Evolutionary conservation across 2,329 filamentous ascomycete species (phyloP), one percentile per base, ranked within the genome.

Genomic region (Gremmenia infestans): DNA sequence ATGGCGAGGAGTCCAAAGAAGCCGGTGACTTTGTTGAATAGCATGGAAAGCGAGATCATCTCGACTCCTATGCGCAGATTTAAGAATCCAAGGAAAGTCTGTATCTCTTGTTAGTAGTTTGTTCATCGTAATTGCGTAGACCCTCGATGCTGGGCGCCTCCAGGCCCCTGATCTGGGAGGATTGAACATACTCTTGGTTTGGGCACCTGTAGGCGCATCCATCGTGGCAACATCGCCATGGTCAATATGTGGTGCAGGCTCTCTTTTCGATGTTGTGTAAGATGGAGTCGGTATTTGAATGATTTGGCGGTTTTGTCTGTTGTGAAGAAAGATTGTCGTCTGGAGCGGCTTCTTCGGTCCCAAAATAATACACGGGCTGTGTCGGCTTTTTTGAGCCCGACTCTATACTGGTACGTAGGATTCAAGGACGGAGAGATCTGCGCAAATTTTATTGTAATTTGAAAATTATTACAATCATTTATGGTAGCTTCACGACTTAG

Each of bases 21-120:
- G 56, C 91, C 92, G 50, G 90, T 93, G 63, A 92, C 83, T 73
- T 96, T 96, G 80, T 97, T 97, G 75, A 97, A 86, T 54, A 95
- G 80, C 61, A 96, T 82, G 11, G 88, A 85, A 59, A 94, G 79
- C 4, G 88, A 86, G 67, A 96, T 91, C 67, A 97, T 81, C 65
- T 94, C 90, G 48, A 89, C 87, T 63, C 90, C 92, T 36, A 89
- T 93, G 66, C 90, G 88, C 53, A 97, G 84, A 69, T 88, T 89
- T 77, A 96, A 87, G 68, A 91, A 78, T 70, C 89, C 90, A 63
- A 96, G 82, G 71, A 96, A 93, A 48, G 84, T 87, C 91, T 96
- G 70, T 48, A 15, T 55, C 17, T 22, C 2, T 19, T 6, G 17
- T 19, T 46, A 28, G 19, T 19, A n/a, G 5, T 22, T 22, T 19